Base-by-base conservation (phyloP, 108 stramenopile genomes). In the Craspedostauros australis region DNA sequence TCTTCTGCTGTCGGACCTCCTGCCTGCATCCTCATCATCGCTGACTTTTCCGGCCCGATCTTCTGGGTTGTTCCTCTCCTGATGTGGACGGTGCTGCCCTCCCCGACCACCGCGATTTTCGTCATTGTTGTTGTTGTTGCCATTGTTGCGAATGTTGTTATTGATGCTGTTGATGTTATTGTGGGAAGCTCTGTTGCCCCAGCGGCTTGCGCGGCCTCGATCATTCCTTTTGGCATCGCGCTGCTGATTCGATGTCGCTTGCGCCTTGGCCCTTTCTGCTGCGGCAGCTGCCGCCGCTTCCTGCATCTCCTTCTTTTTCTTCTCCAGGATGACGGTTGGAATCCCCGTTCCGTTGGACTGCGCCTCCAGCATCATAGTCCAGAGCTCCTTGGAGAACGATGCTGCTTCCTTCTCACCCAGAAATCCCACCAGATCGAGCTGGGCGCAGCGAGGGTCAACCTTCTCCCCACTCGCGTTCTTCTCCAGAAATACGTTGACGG, bases 281-380 rank as follows among this genome's bases (percentile, higher is more conserved):
- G 23, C 26, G 46, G 53, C 30, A 41, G 46, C 12, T 55, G 38
- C 45, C 56, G 57, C 50, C 39, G 43, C 26, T 70, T 32, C 26
- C 61, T 24, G 14, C 39, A 92, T 64, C 53, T 88, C 86, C 52
- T 81, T 75, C 57, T 87, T 93, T 69, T 93, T 93, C 53, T 80
- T 69, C 66, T 93, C 82, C 44, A 93, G 43, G 23, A 93, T 34
- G 21, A 73, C 69, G 48, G 42, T 32, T 7, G 91, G 91, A 54
- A 93, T 86, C 1, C 91, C 91, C 6, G 57, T 48, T 22, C 78
- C 32, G 34, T 59, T 54, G 5, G 47, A 50, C 23, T 84, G 76
- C 5, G 86, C 91, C 62, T 93, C 91, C 38, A 88, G 43, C 73
- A 93, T 70, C 58, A 93, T 54, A 2, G 46, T 62, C 91, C 91